Evolutionary conservation across 768 basidiomycete genomes (phyloP), one percentile per base, ranked within the genome.

Genomic region (Paxillus rubicundulus): DNA sequence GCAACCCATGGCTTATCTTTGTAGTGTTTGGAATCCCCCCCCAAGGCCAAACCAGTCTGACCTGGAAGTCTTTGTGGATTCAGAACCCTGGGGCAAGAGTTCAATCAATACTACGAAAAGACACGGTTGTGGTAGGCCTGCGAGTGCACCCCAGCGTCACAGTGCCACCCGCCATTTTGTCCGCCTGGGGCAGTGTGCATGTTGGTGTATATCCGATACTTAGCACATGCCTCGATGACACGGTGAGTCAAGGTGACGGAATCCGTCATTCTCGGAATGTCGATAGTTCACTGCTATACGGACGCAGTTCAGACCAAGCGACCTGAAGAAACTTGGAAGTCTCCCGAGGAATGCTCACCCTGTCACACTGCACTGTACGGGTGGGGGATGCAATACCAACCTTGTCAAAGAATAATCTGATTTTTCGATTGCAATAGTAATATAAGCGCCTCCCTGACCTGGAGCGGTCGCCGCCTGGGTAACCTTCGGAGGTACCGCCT

Each of bases 201-300:
- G 63, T 91, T 82, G 54, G 87, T 86, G 32, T 85, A 86, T 52
- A 89, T 87, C 30, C 82, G 83, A 55, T 88, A 77, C 56, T 81
- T 75, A 13, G 86, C 83, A 64, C 89, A 92, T 14, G 82, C 61
- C 43, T 82, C 74, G 56, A 90, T 82, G 34, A 86, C 85, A 21
- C 87, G 76, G 59, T n/a, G n/a, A n/a, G n/a, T 90, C 88, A 41
- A 90, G 82, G 68, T 88, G 86, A 65, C 83, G 84, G 73, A 89
- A 86, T 21, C 87, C 85, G 4, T 89, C 86, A 61, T 89, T 80
- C 72, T 86, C 82, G 58, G 87, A 86, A 57, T 85, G 83, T 20
- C 75, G 74, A 61, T 89, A 87, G 66, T 85, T 86, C 66, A 89
- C 79, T 1, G 86, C 75, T 13, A 87, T 70, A 6, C 89, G 82